These are phyloP conservation scores for Chytriomyces sp. DNA, from an alignment of 192 early-diverging fungal genomes.

Conservation along the genomic window DNA sequence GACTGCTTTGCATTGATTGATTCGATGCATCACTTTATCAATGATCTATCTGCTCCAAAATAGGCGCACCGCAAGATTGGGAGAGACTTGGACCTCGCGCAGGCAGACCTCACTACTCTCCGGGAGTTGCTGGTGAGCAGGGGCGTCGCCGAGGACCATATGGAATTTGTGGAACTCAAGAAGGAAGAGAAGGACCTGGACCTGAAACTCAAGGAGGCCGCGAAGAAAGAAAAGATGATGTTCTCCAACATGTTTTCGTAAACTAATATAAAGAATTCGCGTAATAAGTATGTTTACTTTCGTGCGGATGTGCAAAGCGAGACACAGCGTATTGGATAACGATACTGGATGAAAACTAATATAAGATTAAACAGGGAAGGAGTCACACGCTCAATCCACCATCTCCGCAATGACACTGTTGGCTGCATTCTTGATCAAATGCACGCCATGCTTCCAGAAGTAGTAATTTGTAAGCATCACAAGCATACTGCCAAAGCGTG, in stretches of 20 bases:
- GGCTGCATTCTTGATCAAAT: conserved; percentile 46
- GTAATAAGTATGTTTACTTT: background rate
- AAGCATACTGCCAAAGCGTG: conserved; percentile 50
- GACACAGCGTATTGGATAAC: too few species aligned
- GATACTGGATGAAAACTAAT: too few species aligned
- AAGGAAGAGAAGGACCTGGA: conserved; percentile 39
- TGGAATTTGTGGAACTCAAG: conserved; percentile 47
- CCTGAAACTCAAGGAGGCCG: conserved; percentile 36
- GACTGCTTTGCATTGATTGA: background rate
- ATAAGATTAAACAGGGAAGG: too few species aligned
- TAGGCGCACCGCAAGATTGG: conserved; percentile 53
- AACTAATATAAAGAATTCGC: background rate
- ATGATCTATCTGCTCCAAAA: too few species aligned
- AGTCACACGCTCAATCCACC: conserved; percentile 20
- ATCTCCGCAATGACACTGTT: conserved; percentile 36
- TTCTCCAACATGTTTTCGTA: conserved; percentile 49
- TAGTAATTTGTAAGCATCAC: conserved; percentile 55
- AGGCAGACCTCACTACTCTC: conserved; percentile 42
- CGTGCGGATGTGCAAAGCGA: too few species aligned
- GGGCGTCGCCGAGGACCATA: conserved; percentile 14
- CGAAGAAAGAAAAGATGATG: conserved; percentile 51
- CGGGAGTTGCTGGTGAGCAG: background rate
- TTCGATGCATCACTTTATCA: background rate
- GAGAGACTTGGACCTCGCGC: conserved; percentile 57
- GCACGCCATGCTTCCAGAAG: conserved; percentile 52